Evolutionary conservation across 176 grass and related monocot genomes (phyloP), one percentile per base, ranked within the genome.

Genomic region (Rhipidocladum racemiflorum): DNA sequence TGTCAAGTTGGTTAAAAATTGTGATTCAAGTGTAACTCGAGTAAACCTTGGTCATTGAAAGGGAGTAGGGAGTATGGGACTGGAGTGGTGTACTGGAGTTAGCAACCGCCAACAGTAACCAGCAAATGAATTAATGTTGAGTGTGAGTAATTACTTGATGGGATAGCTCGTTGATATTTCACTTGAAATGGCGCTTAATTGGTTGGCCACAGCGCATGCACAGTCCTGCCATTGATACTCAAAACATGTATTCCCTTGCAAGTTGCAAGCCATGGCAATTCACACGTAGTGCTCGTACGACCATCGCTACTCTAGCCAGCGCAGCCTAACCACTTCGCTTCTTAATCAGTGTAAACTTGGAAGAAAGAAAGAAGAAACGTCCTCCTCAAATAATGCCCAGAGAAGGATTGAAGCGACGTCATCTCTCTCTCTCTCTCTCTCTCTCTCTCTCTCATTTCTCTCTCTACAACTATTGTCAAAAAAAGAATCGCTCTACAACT

Each of bases 331-430:
- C 42, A 62, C 30, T 38, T 40, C 32, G 21, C 1, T 70, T 64
- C 34, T 54, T 54, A 80, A 79, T 70, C 62, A 38, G 29, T 63
- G 36, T 17, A 50, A 51, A 24, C 34, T n/a, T 81, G 20, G 65
- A 65, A 65, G 27, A 35, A 16, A 60, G 56, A 27, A 61, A 56
- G 57, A 77, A 38, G 48, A 40, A 48, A 62, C 53, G 24, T 81
- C 70, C 1, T 44, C 30, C 38, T 43, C 85, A 32, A 87, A 66
- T 13, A 87, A 83, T 45, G 28, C 13, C 53, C 24, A 45, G 64
- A 53, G 55, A 39, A 34, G 44, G 70, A 79, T 65, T 65, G 20
- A 79, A 38, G 6, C 64, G 4, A 11, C 66, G 44, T 32, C 65
- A 34, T 0, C 72, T 61, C 30, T 60, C 71, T 42, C 78, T 38